Evolutionary conservation across 805 yeast species (phyloP).

Genomic region (Ogataea henricii): DNA sequence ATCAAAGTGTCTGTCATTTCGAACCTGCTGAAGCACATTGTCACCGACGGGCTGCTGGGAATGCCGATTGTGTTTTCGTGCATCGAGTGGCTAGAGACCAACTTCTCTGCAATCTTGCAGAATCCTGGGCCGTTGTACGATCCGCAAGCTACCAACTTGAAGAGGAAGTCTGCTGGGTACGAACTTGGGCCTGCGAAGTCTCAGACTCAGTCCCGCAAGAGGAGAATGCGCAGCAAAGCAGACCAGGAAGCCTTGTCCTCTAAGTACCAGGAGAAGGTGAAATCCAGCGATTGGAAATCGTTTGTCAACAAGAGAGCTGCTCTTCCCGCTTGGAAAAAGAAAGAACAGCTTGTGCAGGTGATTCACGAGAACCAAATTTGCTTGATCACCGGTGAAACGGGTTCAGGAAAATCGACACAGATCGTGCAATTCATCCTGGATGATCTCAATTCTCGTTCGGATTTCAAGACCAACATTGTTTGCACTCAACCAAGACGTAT

Average conservation of each 20-base stretch:
- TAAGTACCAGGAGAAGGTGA: conserved; percentile 38
- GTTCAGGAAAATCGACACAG: conserved; percentile 96
- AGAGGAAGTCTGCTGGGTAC: neutral
- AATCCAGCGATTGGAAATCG: conserved; percentile 36
- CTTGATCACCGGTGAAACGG: conserved; percentile 93
- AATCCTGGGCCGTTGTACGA: conserved; percentile 73
- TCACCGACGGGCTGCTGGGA: conserved; percentile 54
- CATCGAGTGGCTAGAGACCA: conserved; percentile 77
- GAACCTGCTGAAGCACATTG: conserved; percentile 46
- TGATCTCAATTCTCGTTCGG: conserved; percentile 49
- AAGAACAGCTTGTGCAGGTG: conserved; percentile 52
- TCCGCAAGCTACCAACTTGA: conserved; percentile 11
- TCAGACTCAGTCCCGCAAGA: conserved; percentile 9
- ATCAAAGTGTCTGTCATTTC: conserved; percentile 60
- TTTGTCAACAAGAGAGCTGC: conserved; percentile 47
- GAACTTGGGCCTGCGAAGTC: neutral
- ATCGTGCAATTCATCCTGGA: conserved; percentile 88
- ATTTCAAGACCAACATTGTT: conserved; percentile 60
- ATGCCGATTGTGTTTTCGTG: conserved; percentile 67
- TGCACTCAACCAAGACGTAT: conserved; percentile 97
- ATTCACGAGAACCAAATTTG: conserved; percentile 65
- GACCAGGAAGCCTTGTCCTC: conserved; percentile 38
- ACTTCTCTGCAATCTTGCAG: conserved; percentile 56
- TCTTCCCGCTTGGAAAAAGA: conserved; percentile 85
- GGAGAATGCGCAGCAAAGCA: conserved; percentile 24